A percentile compares a stretch with the other conserved stretches of the same genome.
phyloP scores from a whole-genome alignment of 768 basidiomycete species.

The Termitomyces sp. region DNA sequence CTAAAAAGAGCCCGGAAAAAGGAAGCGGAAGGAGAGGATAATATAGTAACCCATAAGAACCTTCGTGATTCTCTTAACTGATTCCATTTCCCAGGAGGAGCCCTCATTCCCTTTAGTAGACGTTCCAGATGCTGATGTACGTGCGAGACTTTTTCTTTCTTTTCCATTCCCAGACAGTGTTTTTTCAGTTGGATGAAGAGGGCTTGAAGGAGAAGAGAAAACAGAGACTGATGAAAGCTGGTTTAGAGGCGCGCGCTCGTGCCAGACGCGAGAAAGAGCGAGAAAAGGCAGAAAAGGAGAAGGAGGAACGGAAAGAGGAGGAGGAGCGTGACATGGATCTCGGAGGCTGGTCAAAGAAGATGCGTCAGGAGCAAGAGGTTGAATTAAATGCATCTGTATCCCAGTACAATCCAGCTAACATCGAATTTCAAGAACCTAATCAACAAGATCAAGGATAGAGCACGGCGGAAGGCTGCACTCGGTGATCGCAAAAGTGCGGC shows the following conservation, averaged over 20 bases:
- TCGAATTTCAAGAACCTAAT: conserved; percentile 55
- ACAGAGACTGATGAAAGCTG: conserved; percentile 89
- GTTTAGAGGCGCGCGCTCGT: conserved; percentile 85
- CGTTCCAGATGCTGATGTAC: conserved; percentile 80
- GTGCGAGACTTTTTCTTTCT: conserved; percentile 12
- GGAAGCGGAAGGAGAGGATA: conserved; percentile 71
- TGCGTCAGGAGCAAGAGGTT: conserved; percentile 81
- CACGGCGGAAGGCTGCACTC: conserved; percentile 72
- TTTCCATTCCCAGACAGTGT: neutral
- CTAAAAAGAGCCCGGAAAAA: conserved; percentile 78
- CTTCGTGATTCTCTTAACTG: neutral
- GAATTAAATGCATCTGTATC: neutral
- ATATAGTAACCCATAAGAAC: conserved; percentile 28
- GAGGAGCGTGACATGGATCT: conserved; percentile 72
- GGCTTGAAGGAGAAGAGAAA: conserved; percentile 90
- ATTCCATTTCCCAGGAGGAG: conserved; percentile 51
- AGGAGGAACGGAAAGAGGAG: conserved; percentile 68
- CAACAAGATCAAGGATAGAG: conserved; percentile 79
- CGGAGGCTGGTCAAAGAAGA: conserved; percentile 63
- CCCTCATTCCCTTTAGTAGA: conserved; percentile 89
- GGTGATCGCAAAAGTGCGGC: conserved; percentile 92
- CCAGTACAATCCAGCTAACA: neutral
- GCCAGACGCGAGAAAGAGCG: conserved; percentile 83
- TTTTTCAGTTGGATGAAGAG: conserved; percentile 75
- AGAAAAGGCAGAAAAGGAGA: conserved; percentile 69